Conservation (phyloP, 1,139 yeast genomes). For the Pichia sp. region DNA sequence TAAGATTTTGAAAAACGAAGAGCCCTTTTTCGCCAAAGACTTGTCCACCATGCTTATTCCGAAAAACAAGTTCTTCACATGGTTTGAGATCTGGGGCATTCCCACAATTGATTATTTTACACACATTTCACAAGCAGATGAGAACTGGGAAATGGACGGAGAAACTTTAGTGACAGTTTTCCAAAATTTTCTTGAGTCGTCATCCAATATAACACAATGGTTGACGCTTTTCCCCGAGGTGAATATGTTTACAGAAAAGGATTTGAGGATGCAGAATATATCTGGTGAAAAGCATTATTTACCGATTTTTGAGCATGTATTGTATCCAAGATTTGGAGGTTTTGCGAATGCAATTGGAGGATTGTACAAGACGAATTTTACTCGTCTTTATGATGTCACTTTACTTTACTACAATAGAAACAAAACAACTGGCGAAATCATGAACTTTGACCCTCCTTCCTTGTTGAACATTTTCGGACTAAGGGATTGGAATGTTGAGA, state of each 20-base stretch:
- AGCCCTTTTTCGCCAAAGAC: conserved; percentile 25
- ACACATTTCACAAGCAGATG: conserved; percentile 49
- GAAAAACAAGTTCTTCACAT: conserved; percentile 49
- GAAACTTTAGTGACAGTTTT: conserved; percentile 29
- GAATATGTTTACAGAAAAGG: conserved; percentile 52
- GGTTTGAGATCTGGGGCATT: conserved; percentile 56
- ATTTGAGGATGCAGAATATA: conserved; percentile 44
- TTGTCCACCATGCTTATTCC: conserved; percentile 35
- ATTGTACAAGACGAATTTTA: conserved; percentile 38
- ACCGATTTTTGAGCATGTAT: conserved; percentile 47
- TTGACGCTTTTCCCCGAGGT: conserved; percentile 68
- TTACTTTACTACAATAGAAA: conserved; percentile 38
- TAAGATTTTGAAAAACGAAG: conserved; percentile 11
- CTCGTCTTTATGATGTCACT: conserved; percentile 50
- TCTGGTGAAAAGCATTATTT: conserved; percentile 49
- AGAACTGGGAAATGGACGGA: conserved; percentile 56
- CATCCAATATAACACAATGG: conserved; percentile 40
- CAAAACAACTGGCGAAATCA: conserved; percentile 7
- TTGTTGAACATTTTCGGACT: conserved; percentile 52
- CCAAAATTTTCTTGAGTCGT: conserved; percentile 18
- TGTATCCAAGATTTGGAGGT: conserved; percentile 66
- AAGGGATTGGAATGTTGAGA: conserved; percentile 33
- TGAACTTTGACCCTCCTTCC: conserved; percentile 41
- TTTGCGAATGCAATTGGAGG: conserved; percentile 46
- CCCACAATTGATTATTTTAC: conserved; percentile 44